Conservation (phyloP, 2,329 filamentous ascomycete species). For the Emergomyces africanus region DNA sequence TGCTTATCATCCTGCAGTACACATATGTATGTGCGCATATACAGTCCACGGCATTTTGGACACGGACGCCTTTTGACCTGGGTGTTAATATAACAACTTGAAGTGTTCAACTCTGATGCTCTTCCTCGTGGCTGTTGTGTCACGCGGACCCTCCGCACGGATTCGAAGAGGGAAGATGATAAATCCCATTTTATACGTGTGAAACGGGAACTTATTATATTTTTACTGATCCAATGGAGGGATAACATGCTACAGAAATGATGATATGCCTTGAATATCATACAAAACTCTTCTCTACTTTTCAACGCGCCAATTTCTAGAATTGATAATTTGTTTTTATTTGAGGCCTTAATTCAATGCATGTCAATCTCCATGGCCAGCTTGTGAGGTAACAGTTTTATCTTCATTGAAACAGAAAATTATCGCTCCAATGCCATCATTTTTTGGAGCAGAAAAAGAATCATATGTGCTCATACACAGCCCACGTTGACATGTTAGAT, state of each 20-base stretch:
- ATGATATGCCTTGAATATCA: neutral
- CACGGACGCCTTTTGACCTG: neutral
- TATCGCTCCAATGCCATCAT: neutral
- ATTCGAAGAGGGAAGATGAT: neutral
- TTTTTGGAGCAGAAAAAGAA: neutral
- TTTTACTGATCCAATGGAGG: neutral
- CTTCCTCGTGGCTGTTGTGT: neutral
- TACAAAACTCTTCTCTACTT: neutral
- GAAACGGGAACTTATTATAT: neutral
- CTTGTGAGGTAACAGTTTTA: neutral
- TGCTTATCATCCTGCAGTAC: neutral
- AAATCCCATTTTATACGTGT: neutral
- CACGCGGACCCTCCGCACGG: neutral
- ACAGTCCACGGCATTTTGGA: neutral
- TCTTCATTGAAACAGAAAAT: neutral
- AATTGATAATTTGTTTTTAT: neutral
- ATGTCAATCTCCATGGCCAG: neutral
- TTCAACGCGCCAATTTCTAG: neutral
- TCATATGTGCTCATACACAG: neutral
- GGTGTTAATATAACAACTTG: no score
- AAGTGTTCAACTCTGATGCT: neutral
- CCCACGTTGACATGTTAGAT: neutral
- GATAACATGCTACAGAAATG: neutral
- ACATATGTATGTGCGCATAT: neutral
- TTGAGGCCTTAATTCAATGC: neutral